Conservation (phyloP, 1,139 yeast species). For the Torulaspora globosa region DNA sequence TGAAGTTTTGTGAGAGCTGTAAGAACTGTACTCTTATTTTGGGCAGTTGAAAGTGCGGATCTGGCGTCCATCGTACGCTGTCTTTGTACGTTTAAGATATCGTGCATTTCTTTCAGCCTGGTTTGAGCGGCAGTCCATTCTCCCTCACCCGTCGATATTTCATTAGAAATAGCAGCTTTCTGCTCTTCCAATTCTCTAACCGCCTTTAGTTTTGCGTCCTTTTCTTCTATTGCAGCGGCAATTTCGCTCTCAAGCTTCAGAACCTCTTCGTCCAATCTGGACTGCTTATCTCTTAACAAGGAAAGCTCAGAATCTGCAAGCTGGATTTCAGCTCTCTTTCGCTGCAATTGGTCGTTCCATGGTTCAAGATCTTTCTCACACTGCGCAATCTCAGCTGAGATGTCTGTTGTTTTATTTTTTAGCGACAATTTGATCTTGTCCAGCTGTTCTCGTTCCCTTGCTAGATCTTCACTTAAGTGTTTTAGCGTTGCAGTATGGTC, state of each 20-base stretch:
- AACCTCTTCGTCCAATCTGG: conserved; percentile 43
- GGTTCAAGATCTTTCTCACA: conserved; percentile 74
- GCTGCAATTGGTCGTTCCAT: conserved; percentile 68
- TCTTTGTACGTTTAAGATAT: conserved; percentile 51
- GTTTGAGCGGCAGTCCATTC: conserved; percentile 51
- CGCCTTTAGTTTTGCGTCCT: conserved; percentile 50
- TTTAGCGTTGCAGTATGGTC: conserved; percentile 41
- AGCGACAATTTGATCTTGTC: conserved; percentile 62
- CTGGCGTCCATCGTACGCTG: conserved; percentile 65
- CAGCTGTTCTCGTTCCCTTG: conserved; percentile 51
- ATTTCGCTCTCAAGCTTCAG: conserved; percentile 48
- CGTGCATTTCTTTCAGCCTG: conserved; percentile 51
- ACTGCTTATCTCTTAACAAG: conserved; percentile 46
- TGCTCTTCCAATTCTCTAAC: conserved; percentile 43
- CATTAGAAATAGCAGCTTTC: conserved; percentile 48
- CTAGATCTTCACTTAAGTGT: conserved; percentile 46
- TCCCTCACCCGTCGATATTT: conserved; percentile 53
- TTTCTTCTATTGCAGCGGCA: conserved; percentile 48
- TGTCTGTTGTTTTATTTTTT: conserved; percentile 53
- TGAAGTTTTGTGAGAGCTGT: conserved; percentile 64
- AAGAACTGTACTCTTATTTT: conserved; percentile 72
- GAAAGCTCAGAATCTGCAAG: conserved; percentile 63
- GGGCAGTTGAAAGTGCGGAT: conserved; percentile 50
- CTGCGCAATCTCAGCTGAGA: conserved; percentile 39
- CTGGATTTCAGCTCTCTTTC: conserved; percentile 61